Evolutionary conservation across 352 stramenopile genomes (phyloP), one percentile per base, ranked within the genome.

Genomic region (Phytophthora ohioensis): DNA sequence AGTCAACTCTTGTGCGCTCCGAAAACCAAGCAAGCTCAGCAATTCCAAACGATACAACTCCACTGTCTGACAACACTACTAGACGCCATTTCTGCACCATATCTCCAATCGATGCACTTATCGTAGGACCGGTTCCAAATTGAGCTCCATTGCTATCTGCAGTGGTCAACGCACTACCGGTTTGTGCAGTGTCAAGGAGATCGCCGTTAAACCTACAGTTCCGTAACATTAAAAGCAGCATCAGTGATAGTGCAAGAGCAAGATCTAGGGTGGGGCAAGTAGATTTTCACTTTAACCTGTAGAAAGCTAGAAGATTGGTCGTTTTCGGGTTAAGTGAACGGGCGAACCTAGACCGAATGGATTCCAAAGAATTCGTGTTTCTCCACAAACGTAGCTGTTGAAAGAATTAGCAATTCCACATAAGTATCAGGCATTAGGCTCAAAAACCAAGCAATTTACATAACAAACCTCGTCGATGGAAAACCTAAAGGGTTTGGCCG

Each of bases 391-490:
- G 57, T 30, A 76, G 32, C 69, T 76, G 9, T n/a, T 59, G 21
- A 46, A 21, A 17, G 12, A 46, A 27, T 31, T 34, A 1, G 15
- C 5, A 49, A 38, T 6, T 39, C 21, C 21, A 27, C 21, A 2
- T 27, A 27, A 27, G 21, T 27, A 27, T 2, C 21, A 27, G 21
- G 21, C 21, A 27, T 27, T 27, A 27, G 21, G 2, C n/a, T 53
- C n/a, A 66, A 38, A 46, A 3, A 47, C 21, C 35, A 58, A 27
- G 12, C 6, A 55, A 30, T 38, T 21, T 8, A 27, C 32, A 34
- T 10, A 17, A 67, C 61, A 21, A 57, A 91, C 82, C 77, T 91
- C 80, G 49, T 81, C 76, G 35, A 91, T 80, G 10, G 52, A 39
- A 30, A 91, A 87, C 9, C 48, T 61, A 41, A 91, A 87, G 6